These are phyloP conservation scores for Nadsonia fulvescens DNA, from an alignment of 805 yeast species.

Conservation along the genomic window DNA sequence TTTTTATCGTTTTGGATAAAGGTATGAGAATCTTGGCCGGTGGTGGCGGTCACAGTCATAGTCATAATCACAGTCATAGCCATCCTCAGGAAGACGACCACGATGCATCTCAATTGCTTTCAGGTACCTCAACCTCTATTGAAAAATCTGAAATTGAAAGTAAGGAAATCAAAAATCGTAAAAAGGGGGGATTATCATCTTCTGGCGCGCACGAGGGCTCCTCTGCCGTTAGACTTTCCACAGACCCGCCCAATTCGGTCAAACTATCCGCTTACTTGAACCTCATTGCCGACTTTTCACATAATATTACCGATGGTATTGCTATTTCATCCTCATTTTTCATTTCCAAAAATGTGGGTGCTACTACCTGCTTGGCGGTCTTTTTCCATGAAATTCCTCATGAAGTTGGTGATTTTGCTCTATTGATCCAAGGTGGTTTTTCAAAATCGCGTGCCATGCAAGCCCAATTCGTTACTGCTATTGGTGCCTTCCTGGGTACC, in stretches of 20 bases:
- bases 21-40: constrained; percentile 27
- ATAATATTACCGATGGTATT: constrained; percentile 62
- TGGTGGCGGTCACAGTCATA: constrained; percentile 23
- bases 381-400: constrained; percentile 69
- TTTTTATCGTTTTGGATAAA: constrained; percentile 47
- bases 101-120: not conserved
- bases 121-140: constrained; percentile 3
- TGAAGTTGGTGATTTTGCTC: constrained; percentile 65
- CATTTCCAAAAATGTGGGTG: constrained; percentile 39
- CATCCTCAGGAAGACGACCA: constrained; percentile 11
- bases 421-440: constrained; percentile 51
- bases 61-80: constrained; percentile 27
- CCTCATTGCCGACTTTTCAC: constrained; percentile 52
- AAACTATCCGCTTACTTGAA: constrained; percentile 44
- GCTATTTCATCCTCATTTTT: constrained; percentile 59
- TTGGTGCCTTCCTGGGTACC: constrained; percentile 51
- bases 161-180: constrained; percentile 9
- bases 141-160: constrained; percentile 8
- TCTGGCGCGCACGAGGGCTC: not conserved
- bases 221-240: not conserved
- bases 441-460: constrained; percentile 47
- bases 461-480: constrained; percentile 47
- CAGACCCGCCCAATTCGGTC: constrained; percentile 12
- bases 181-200: constrained; percentile 4
- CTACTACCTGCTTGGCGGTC: constrained; percentile 52